Percentiles rank a stretch among this genome's conserved stretches.
phyloP scores from a whole-genome alignment of 371 early-diverging fungal species.

The Chytridium lagenaria region DNA sequence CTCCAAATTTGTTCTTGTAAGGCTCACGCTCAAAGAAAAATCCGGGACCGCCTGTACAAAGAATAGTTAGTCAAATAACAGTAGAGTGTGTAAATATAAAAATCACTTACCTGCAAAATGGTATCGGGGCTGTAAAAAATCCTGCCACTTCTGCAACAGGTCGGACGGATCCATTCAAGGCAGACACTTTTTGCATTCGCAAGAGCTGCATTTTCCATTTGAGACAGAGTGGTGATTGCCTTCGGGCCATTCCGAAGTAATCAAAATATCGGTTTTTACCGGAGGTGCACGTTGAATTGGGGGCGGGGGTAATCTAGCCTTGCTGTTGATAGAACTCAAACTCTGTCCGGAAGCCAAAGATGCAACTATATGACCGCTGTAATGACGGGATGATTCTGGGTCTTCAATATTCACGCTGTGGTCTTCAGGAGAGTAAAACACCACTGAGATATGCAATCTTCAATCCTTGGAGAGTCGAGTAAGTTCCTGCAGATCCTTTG shows the following conservation, averaged over 20 bases:
- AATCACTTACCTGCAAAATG: constrained; percentile 87
- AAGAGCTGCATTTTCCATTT: constrained; percentile 22
- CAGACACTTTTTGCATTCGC: constrained; percentile 35
- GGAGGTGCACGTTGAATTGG: constrained; percentile 3
- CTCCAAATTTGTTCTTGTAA: constrained; percentile 68
- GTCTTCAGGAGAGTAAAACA: constrained; percentile 37
- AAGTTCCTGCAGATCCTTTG: constrained; percentile 61
- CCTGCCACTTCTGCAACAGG: constrained; percentile 59
- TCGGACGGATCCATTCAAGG: constrained; percentile 29
- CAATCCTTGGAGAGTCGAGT: constrained; percentile 74
- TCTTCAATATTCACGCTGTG: background rate
- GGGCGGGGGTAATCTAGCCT: background rate
- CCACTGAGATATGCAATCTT: constrained; percentile 80
- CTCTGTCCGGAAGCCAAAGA: background rate
- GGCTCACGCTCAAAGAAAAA: constrained; percentile 87
- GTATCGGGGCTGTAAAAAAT: constrained; percentile 80
- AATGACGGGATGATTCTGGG: background rate
- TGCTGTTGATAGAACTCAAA: background rate
- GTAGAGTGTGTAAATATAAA: too few species aligned
- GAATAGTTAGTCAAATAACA: too few species aligned
- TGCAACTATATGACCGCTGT: background rate
- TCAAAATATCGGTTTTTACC: constrained; percentile 71
- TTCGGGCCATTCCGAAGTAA: constrained; percentile 82
- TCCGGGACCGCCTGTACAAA: constrained; percentile 45
- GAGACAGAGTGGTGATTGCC: constrained; percentile 52